Evolutionary conservation across 2,329 filamentous ascomycete genomes (phyloP).

Genomic region (Colletotrichum tabaci): DNA sequence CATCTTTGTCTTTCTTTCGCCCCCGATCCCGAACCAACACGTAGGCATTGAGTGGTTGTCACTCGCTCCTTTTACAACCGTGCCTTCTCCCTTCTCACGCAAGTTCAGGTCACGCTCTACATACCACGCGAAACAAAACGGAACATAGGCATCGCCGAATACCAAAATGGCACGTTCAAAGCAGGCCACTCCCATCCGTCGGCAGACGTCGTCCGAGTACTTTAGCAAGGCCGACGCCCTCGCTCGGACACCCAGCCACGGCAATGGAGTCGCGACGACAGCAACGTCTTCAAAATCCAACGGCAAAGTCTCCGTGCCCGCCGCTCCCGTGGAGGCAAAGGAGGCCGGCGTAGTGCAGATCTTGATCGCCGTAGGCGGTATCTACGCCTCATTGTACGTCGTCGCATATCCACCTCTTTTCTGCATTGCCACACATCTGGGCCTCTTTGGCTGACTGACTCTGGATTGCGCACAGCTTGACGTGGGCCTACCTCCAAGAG

Average conservation of each 20-base stretch:
- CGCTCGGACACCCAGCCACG: conserved; percentile 53
- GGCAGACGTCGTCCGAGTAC: conserved; percentile 77
- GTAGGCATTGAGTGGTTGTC: neutral
- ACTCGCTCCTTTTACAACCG: conserved; percentile 1
- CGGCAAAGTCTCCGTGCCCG: conserved; percentile 47
- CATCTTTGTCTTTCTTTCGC: neutral
- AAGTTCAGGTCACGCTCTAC: neutral
- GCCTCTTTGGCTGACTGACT: conserved; percentile 11
- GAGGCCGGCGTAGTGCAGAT: conserved; percentile 81
- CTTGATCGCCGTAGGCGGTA: conserved; percentile 90
- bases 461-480: conserved; percentile 72
- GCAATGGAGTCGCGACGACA: conserved; percentile 37
- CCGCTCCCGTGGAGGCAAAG: conserved; percentile 49
- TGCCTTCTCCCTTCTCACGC: neutral
- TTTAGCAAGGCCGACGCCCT: conserved; percentile 63
- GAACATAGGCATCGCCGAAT: neutral
- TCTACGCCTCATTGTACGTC: conserved; percentile 94
- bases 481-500: conserved; percentile 97
- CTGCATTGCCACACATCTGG: neutral
- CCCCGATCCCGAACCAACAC: neutral
- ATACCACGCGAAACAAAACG: neutral
- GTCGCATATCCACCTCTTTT: neutral
- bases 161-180: conserved; percentile 78
- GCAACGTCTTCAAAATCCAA: conserved; percentile 45
- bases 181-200: conserved; percentile 75